Base-by-base conservation (phyloP, 2,329 filamentous ascomycete species). In the Emydomyces testavorans region DNA sequence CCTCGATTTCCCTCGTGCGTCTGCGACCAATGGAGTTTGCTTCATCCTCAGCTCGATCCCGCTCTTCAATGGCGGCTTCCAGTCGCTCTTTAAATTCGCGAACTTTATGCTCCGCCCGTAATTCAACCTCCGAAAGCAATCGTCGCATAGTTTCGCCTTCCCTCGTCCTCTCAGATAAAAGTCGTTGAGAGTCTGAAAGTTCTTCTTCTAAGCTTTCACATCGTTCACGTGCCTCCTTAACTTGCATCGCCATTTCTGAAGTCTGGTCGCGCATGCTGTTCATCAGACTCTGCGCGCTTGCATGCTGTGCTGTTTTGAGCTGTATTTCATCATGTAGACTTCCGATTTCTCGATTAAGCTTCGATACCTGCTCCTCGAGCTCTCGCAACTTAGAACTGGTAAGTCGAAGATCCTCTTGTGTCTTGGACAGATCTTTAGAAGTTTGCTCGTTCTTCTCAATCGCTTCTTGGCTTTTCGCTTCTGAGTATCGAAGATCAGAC, bases 71-170 rank as follows among this genome's bases (percentile, higher is more conserved):
- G 0, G 89, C 89, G 1, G 85, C 74, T 59, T 96, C 90, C 75
- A 96, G 82, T 1, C 83, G 80, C 50, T 86, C 80, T 46, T 86
- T 83, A 80, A 94, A 92, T 54, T 96, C 90, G 23, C 86, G 80
- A 15, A 94, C 78, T 59, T 87, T 85, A 51, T 73, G 72, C 55
- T 96, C 89, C 1, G 89, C 81, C 7, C 85, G 77, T 51, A 83
- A 79, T 62, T 96, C 87, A 6, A 89, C 85, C 55, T 96, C 90
- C 13, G 82, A 82, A 10, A 98, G 71, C 51, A 96, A 74, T 41
- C 88, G 76, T 28, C 92, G 80, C 89, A 98, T 96, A 0, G 87
- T 95, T 69, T 96, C 90, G 21, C 81, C 85, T 66, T 98, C 92
- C 36, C 92, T 79, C 3, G 86, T 90, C 21, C 92, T 81, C 65